Conservation (phyloP, 441 rosid genomes). For the Kokia cookei region DNA sequence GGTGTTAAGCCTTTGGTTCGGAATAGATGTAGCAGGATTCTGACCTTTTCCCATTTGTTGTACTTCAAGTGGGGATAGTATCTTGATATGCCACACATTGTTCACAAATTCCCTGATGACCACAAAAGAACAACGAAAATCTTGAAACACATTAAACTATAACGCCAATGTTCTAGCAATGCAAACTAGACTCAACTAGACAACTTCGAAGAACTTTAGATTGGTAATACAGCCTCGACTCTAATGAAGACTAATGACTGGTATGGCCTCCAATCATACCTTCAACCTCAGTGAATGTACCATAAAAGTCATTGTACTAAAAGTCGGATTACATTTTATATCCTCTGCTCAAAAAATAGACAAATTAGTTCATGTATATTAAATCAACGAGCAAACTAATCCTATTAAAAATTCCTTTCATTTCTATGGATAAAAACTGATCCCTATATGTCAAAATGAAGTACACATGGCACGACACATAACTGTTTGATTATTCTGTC, state of each 20-base stretch:
- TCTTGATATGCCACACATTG: conserved; percentile 90
- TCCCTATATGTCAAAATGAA: too few species aligned
- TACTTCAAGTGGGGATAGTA: conserved; percentile 87
- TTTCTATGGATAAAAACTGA: too few species aligned
- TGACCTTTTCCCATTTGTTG: conserved; percentile 88
- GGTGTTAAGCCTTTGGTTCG: conserved; percentile 54
- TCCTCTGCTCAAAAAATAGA: too few species aligned
- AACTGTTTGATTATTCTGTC: too few species aligned
- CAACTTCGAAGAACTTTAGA: neutral
- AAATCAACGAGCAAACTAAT: too few species aligned
- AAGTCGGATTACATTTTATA: too few species aligned
- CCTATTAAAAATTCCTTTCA: too few species aligned
- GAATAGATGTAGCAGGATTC: conserved; percentile 62
- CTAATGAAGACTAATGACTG: neutral
- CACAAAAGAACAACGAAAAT: neutral
- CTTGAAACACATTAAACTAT: neutral
- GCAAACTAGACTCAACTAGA: neutral
- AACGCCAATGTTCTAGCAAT: neutral
- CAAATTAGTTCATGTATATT: too few species aligned
- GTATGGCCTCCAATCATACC: neutral
- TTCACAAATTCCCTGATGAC: conserved; percentile 87
- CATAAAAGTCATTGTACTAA: too few species aligned
- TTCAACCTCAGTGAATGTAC: neutral
- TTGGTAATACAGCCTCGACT: too few species aligned
- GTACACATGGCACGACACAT: too few species aligned